Conservation (phyloP, 176 grass and related monocot genomes). For the Areca catechu region DNA sequence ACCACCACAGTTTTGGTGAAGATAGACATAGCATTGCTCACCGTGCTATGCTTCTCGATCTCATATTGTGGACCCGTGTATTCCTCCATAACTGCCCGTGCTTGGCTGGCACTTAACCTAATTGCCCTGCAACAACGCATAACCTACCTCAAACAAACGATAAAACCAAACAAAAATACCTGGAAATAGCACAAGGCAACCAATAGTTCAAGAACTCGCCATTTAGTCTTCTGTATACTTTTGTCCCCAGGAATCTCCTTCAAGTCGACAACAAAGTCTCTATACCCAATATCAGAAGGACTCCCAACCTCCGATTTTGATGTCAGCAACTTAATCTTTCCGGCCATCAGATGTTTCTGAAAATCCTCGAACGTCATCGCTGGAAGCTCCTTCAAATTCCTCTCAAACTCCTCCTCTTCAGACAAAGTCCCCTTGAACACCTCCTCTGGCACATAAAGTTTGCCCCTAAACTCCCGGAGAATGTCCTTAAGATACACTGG, state of each 20-base stretch:
- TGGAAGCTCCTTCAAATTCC: constrained; percentile 17
- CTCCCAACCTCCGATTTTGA: constrained; percentile 6
- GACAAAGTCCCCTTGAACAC: constrained; percentile 23
- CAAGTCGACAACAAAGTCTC: constrained; percentile 32
- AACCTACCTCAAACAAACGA: background rate
- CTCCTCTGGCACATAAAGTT: constrained; percentile 26
- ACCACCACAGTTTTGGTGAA: no score
- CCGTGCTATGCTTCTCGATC: constrained; percentile 27
- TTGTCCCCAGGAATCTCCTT: constrained; percentile 29
- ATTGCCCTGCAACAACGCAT: constrained; percentile 16
- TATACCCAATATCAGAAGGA: constrained; percentile 5
- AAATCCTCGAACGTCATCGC: constrained; percentile 23
- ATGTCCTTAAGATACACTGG: constrained; percentile 22
- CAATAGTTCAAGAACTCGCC: constrained; percentile 1
- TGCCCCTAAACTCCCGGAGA: constrained; percentile 21
- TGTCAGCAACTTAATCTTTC: constrained; percentile 19
- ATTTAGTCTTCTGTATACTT: constrained; percentile 30
- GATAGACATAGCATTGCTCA: background rate
- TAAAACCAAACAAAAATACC: background rate
- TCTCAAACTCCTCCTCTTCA: constrained; percentile 22
- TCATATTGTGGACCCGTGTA: constrained; percentile 29
- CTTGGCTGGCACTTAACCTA: constrained; percentile 17
- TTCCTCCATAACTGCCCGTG: constrained; percentile 13
- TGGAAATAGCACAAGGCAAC: background rate
- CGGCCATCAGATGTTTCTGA: constrained; percentile 24